Conservation (phyloP, 2,329 filamentous ascomycete species). For the Pseudocercospora eumusae region DNA sequence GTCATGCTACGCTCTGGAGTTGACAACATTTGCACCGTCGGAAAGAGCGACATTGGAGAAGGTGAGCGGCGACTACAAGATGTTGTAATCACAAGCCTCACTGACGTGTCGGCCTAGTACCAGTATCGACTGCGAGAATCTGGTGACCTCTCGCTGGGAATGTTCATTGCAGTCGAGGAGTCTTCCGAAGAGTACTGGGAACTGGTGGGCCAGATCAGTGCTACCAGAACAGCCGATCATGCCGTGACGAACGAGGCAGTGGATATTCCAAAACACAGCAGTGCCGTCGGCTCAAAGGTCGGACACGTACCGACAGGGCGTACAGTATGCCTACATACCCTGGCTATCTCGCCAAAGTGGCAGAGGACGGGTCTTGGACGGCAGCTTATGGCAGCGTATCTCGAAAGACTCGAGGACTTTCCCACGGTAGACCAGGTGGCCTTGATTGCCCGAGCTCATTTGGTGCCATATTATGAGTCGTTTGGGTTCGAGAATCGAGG, state of each 20-base stretch:
- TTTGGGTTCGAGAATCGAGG: slow-evolving; percentile 70
- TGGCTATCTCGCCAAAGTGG: slow-evolving; percentile 13
- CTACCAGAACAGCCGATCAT: slow-evolving; percentile 64
- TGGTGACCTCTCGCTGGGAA: background rate
- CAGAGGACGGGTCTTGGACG: slow-evolving; percentile 15
- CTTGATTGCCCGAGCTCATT: slow-evolving; percentile 70
- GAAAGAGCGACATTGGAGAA: slow-evolving; percentile 12
- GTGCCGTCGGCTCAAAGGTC: slow-evolving; percentile 33
- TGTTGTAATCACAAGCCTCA: background rate
- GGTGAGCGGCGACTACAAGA: background rate
- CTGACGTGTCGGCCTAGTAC: background rate
- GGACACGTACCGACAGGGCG: slow-evolving; percentile 71
- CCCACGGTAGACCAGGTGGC: slow-evolving; percentile 69
- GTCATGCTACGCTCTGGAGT: slow-evolving; percentile 8
- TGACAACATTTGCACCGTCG: slow-evolving; percentile 3
- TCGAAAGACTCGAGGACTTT: slow-evolving; percentile 64
- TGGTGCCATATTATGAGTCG: slow-evolving; percentile 71
- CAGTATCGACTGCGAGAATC: slow-evolving; percentile 8
- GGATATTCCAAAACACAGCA: slow-evolving; percentile 58
- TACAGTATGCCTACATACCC: slow-evolving; percentile 76
- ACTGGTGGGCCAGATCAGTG: slow-evolving; percentile 68
- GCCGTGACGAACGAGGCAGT: slow-evolving; percentile 73
- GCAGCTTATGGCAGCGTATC: slow-evolving; percentile 15
- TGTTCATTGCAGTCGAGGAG: slow-evolving; percentile 8
- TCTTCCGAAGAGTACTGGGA: slow-evolving; percentile 8